phyloP scores from a whole-genome alignment of 2,329 filamentous ascomycete species.

The Claviceps sp. region DNA sequence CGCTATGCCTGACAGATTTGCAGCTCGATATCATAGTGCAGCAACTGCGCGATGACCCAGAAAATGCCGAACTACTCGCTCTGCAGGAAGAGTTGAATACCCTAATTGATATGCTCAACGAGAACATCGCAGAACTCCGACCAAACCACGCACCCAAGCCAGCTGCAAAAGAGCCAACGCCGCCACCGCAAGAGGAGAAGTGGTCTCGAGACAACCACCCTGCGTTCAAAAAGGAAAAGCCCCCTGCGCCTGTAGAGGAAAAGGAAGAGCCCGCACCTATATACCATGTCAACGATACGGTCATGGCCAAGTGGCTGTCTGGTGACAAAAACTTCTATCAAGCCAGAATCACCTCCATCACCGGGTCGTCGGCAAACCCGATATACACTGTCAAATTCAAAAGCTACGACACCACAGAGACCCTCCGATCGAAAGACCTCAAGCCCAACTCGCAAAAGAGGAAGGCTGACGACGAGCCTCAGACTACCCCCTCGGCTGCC shows the following conservation, averaged over 20 bases:
- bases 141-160: conserved; percentile 32
- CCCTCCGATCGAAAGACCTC: conserved; percentile 69
- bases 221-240: conserved; percentile 54
- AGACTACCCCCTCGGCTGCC: conserved; percentile 33
- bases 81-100: conserved; percentile 72
- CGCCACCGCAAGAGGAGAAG: conserved; percentile 49
- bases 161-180: conserved; percentile 29
- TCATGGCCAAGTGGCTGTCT: conserved; percentile 81
- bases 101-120: conserved; percentile 66
- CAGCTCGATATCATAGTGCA: conserved; percentile 67
- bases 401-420: conserved; percentile 76
- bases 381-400: conserved; percentile 95
- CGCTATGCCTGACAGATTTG: conserved; percentile 9
- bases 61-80: conserved; percentile 62
- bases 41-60: conserved; percentile 67
- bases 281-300: conserved; percentile 79
- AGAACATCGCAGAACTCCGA: conserved; percentile 69
- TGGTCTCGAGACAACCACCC: conserved; percentile 74
- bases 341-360: conserved; percentile 85
- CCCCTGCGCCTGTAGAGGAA: conserved; percentile 27
- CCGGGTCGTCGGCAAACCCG: conserved; percentile 77
- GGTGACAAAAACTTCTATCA: conserved; percentile 87
- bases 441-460: conserved; percentile 69
- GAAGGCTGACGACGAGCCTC: conserved; percentile 75
- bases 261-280: conserved; percentile 40